Conservation (phyloP, 163 green algal genomes). For the Chlamydomonas reinhardtii region DNA sequence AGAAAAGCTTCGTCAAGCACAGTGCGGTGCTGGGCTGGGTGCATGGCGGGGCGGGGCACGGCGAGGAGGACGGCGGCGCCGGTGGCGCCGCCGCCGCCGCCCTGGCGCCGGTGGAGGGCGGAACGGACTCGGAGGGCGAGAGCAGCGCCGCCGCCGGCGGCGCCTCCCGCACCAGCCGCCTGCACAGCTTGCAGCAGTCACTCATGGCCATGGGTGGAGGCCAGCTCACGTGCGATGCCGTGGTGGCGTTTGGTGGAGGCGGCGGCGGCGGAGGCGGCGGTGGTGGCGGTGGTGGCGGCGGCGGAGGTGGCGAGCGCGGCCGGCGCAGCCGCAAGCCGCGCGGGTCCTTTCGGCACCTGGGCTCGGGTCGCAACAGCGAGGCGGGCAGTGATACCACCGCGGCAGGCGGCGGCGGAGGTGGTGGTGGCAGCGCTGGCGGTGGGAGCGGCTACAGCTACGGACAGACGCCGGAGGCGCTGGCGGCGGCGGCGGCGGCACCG, state of each 20-base stretch:
- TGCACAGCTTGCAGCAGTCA: not conserved
- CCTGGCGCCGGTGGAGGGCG: not conserved
- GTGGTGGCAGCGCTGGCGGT: no score
- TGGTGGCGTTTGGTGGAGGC: constrained; percentile 2
- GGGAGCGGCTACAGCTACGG: no score
- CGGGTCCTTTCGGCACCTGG: no score
- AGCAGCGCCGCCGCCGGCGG: not conserved
- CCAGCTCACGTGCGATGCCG: constrained; percentile 29
- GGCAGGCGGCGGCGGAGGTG: no score
- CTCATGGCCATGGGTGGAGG: constrained; percentile 18
- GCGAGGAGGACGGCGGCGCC: not conserved
- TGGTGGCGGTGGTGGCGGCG: not conserved
- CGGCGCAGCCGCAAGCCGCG: no score
- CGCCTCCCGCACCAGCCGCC: not conserved
- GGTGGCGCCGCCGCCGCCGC: not conserved
- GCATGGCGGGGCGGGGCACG: not conserved
- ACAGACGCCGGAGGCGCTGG: no score
- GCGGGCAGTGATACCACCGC: no score
- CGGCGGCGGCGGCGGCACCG: no score
- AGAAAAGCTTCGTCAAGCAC: constrained; percentile 34
- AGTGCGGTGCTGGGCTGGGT: constrained; percentile 43
- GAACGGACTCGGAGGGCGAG: not conserved
- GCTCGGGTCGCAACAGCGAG: no score
- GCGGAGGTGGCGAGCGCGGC: no score
- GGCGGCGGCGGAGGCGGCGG: not conserved